These are phyloP conservation scores for Tulasnella sp. DNA, from an alignment of 768 basidiomycete species.

Conservation along the genomic window DNA sequence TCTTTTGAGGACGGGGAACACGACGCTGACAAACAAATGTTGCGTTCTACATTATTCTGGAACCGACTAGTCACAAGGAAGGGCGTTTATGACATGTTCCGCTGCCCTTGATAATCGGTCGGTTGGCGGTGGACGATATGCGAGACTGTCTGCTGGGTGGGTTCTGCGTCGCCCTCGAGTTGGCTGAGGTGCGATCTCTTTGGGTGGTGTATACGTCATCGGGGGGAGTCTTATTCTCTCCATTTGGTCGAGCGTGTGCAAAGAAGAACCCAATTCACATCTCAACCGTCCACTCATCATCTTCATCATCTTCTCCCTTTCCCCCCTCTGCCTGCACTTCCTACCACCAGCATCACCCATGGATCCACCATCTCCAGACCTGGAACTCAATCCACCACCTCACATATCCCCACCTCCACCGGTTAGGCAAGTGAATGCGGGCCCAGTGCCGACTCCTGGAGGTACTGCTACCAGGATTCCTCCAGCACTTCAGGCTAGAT, in stretches of 20 bases:
- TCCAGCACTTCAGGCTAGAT: constrained; percentile 87
- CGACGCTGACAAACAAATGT: constrained; percentile 16
- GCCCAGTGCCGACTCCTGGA: constrained; percentile 30
- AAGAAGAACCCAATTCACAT: constrained; percentile 21
- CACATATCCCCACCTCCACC: constrained; percentile 38
- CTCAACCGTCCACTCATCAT: constrained; percentile 26
- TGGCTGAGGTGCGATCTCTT: background rate
- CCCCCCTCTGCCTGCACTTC: background rate
- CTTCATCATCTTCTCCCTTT: background rate
- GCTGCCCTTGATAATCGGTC: background rate
- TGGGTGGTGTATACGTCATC: constrained; percentile 13
- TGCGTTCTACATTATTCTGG: constrained; percentile 4
- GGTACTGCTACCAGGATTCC: constrained; percentile 70
- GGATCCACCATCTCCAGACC: constrained; percentile 33
- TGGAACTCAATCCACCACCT: constrained; percentile 25
- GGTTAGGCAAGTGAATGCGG: constrained; percentile 35
- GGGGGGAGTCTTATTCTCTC: constrained; percentile 16
- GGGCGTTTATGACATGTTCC: too few species aligned
- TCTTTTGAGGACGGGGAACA: background rate
- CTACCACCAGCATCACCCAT: constrained; percentile 17
- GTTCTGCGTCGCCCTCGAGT: background rate
- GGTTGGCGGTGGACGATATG: background rate
- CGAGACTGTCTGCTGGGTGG: background rate
- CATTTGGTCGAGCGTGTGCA: constrained; percentile 7
- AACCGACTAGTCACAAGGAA: background rate